Evolutionary conservation across 768 basidiomycete genomes (phyloP).

Genomic region (Rhodotorula taiwanensis): DNA sequence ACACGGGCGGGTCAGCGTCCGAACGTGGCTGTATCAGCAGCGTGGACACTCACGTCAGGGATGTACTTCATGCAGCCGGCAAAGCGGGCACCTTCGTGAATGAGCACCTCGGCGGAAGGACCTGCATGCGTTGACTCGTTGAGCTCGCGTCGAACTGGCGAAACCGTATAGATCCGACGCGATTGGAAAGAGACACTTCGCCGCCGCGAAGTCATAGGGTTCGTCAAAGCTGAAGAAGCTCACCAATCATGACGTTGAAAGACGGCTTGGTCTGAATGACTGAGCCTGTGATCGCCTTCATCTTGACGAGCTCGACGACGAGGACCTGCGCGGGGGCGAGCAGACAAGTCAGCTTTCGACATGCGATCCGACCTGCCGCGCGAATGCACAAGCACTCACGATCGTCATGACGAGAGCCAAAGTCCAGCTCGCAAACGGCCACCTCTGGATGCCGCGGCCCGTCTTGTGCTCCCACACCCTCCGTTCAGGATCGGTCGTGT

Average conservation of each 20-base stretch:
- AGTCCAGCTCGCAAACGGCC: slow-evolving; percentile 66
- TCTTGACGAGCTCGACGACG: slow-evolving; percentile 77
- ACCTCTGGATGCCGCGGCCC: slow-evolving; percentile 71
- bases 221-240: too few relatives aligned
- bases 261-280: slow-evolving; percentile 75
- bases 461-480: slow-evolving; percentile 81
- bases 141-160: too few relatives aligned
- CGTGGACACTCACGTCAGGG: slow-evolving; percentile 56
- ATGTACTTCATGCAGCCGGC: slow-evolving; percentile 80
- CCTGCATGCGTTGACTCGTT: too few relatives aligned
- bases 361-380: neutral
- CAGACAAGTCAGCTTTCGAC: slow-evolving; percentile 19
- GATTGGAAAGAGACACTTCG: neutral
- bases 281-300: slow-evolving; percentile 66
- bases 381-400: slow-evolving; percentile 9
- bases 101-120: slow-evolving; percentile 72
- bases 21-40: slow-evolving; percentile 44
- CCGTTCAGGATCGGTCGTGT: slow-evolving; percentile 52
- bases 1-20: neutral
- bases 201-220: too few relatives aligned
- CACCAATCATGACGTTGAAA: slow-evolving; percentile 79
- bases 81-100: slow-evolving; percentile 83
- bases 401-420: slow-evolving; percentile 37
- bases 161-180: neutral
- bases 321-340: slow-evolving; percentile 50